Base-by-base conservation (phyloP, 805 yeast species). In the Saturnispora sekii region DNA sequence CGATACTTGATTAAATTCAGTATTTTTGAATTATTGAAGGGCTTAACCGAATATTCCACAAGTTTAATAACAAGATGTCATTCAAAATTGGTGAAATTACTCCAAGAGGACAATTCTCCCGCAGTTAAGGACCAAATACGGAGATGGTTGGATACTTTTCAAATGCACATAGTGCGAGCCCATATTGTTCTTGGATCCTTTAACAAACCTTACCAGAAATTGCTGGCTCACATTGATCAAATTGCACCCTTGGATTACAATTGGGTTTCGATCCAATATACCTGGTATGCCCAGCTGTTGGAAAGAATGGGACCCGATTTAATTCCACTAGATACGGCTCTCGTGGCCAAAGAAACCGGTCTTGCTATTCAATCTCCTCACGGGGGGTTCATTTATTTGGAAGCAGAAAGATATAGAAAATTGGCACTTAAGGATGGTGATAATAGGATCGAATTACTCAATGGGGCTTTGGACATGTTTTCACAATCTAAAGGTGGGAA, bases 191-290 rank as follows among this genome's bases (percentile, higher is more conserved):
- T 75, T 11, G 83, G 75, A 35, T 77, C 74, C 48, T 72, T 82
- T 1, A 67, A 77, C 33, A 52, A 67, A 40, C 85, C 89, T 0
- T 74, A 77, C 53, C 67, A 72, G 47, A 82, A 79, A 57, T 86
- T 84, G 56, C 70, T 70, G 33, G 67, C 74, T 15, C 96, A 86
- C 63, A 55, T 83, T 1, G 69, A 69, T 30, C 73, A 72, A 40
- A 75, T 81, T 1, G 51, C 67, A 8, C 61, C 49, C 1, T 58
- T 63, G 17, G 50, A 54, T 8, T 50, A 56, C 17, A 59, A 68
- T 35, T 84, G 94, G 94, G 53, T 70, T 10, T 71, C 80, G 0
- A 55, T 63, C n/a, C 94, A 84, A 55, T 73, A 76, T 51, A 72
- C 76, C 35, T 74, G 83, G 79, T 62, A 84, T 10, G 86, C 83